Evolutionary conservation across 352 stramenopile genomes (phyloP), one percentile per base, ranked within the genome.

Genomic region (Aphanomyces stellatus): DNA sequence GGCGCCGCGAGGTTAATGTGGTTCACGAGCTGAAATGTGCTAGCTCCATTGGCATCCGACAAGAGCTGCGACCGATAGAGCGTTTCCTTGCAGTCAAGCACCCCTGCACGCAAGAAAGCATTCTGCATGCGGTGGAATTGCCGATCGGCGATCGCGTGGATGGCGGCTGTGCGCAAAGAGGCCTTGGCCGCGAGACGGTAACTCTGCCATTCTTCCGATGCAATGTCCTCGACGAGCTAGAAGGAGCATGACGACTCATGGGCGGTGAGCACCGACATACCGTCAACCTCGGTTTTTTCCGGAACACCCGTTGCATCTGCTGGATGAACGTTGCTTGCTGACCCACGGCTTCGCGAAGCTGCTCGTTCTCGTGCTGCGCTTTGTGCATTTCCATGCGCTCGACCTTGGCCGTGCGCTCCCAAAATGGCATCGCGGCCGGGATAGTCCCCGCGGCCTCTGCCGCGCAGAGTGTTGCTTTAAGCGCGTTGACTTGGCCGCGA

Each of bases 311-410:
- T 33, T 64, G 55, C 22, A 64, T 43, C 25, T 30, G 13, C n/a
- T 64, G 19, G 30, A 64, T 64, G 33, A 64, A 51, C 22, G 35
- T 31, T 24, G 55, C 25, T 11, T 64, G 55, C 2, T 64, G 34
- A 17, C 17, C 34, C 11, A 62, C 53, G 31, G 53, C 53, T 13
- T 7, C 53, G 8, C 55, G 55, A 27, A 64, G 35, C 13, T 64
- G 25, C 4, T 64, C 6, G 40, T 64, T 51, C 34, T 51, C 55
- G 7, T 34, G 5, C 55, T 31, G 17, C 33, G 55, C n/a, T 10
- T 24, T 24, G n/a, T 19, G 24, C 4, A 13, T 51, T 17, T 64
- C 55, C 17, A 19, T 35, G 19, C 25, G 17, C 17, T 64, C 31
- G 10, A 10, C 19, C 24, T 46, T 43, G 10, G 55, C 55, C 11